A percentile compares a stretch with the other conserved stretches of the same genome.
These are phyloP conservation scores for Melocanna baccifera DNA, from an alignment of 176 grass and related monocot species.

Conservation along the genomic window DNA sequence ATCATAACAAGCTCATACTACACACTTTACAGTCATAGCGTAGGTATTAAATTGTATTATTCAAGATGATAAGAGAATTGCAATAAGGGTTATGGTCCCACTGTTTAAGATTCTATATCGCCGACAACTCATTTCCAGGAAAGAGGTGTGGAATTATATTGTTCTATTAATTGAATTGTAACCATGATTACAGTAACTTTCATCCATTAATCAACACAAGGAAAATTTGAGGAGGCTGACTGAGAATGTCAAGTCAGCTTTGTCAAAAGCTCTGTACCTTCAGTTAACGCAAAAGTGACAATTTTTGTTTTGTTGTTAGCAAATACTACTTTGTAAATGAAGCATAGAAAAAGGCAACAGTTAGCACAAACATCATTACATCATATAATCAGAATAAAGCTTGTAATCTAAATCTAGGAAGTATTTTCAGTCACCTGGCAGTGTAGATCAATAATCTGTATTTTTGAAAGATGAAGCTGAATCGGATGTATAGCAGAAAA, in stretches of 20 bases:
- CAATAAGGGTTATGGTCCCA: not conserved
- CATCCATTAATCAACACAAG: not conserved
- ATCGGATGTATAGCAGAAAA: constrained; percentile 45
- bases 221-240: not conserved
- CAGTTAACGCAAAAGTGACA: not conserved
- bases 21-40: not conserved
- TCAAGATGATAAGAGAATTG: not conserved
- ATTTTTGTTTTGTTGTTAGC: not conserved
- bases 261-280: not conserved
- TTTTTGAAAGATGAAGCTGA: constrained; percentile 48
- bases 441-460: constrained; percentile 53
- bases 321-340: not conserved
- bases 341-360: not conserved
- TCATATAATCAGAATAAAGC: constrained; percentile 2
- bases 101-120: not conserved
- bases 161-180: not conserved
- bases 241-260: not conserved
- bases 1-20: not conserved
- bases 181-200: not conserved
- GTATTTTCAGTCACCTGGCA: constrained; percentile 38
- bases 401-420: not conserved
- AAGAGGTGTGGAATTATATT: not conserved
- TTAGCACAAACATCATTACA: not conserved
- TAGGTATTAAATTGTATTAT: not conserved
- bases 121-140: not conserved